Evolutionary conservation across 805 yeast species (phyloP).

Genomic region (Yamadazyma nakazawae): DNA sequence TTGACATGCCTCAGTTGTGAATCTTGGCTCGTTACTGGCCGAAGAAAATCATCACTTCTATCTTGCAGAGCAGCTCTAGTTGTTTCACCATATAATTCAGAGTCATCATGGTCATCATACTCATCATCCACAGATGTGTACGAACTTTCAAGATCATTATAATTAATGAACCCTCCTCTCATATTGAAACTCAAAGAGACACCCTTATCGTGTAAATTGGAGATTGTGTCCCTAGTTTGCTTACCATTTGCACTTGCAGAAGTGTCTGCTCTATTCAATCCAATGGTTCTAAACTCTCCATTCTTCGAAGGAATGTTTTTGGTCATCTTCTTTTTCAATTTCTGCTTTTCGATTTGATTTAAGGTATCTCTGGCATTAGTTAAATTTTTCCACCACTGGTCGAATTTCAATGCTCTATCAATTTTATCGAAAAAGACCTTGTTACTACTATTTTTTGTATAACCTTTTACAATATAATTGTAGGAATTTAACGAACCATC

Average conservation of each 20-base stretch:
- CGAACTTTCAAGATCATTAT: constrained; percentile 19
- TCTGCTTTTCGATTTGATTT: constrained; percentile 31
- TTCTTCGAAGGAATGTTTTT: neutral
- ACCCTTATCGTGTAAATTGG: constrained; percentile 73
- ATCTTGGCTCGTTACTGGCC: neutral
- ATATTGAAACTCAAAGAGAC: constrained; percentile 65
- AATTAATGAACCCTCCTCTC: constrained; percentile 41
- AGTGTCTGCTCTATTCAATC: constrained; percentile 5
- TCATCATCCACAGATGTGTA: constrained; percentile 17
- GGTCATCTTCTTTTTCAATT: constrained; percentile 10
- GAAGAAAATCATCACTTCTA: neutral
- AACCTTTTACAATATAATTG: constrained; percentile 75
- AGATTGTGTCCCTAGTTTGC: constrained; percentile 48
- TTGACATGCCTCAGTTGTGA: neutral
- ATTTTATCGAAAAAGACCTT: constrained; percentile 39
- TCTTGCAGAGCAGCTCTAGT: neutral
- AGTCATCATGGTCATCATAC: neutral
- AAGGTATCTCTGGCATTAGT: constrained; percentile 51
- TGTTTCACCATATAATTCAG: neutral
- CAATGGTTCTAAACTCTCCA: constrained; percentile 8
- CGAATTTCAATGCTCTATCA: constrained; percentile 49
- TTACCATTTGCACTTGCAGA: constrained; percentile 5
- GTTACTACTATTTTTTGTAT: constrained; percentile 29
- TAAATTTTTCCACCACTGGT: constrained; percentile 84
- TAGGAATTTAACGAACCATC: constrained; percentile 57